Percentiles rank a stretch among this genome's conserved stretches.
Evolutionary conservation across 2,329 filamentous ascomycete species (phyloP).

Genomic region (Colletotrichum lentis): DNA sequence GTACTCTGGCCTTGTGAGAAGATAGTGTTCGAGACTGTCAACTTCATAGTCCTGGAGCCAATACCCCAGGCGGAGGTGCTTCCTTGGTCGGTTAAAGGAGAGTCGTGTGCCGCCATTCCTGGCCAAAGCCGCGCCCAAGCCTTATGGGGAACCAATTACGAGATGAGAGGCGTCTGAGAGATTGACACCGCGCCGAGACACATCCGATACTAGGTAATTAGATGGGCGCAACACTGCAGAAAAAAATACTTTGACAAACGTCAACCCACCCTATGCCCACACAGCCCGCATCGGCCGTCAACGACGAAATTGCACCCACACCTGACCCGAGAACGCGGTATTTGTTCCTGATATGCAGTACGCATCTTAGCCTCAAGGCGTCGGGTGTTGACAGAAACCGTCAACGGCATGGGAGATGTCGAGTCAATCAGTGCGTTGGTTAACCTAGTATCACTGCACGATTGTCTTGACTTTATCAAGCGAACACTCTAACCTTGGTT

Average conservation of each 20-base stretch:
- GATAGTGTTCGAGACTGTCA: not conserved
- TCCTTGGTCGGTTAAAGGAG: not conserved
- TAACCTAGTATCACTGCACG: not conserved
- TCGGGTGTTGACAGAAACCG: slow-evolving; percentile 23
- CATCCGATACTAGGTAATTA: not conserved
- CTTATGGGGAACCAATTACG: slow-evolving; percentile 30
- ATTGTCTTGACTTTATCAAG: not conserved
- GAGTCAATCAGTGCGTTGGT: not conserved
- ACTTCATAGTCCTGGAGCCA: not conserved
- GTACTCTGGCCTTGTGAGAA: not conserved
- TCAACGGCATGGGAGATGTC: slow-evolving; percentile 16
- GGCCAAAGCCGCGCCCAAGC: slow-evolving; percentile 11
- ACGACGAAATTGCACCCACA: slow-evolving; percentile 10
- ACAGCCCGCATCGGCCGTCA: not conserved
- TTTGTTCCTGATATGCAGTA: slow-evolving; percentile 26
- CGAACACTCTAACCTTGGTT: not conserved
- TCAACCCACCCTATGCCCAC: not conserved
- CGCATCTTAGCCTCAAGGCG: slow-evolving; percentile 32
- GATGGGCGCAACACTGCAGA: slow-evolving; percentile 3
- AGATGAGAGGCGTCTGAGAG: slow-evolving; percentile 24
- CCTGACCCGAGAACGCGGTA: slow-evolving; percentile 23
- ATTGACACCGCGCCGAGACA: slow-evolving; percentile 6
- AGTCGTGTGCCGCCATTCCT: slow-evolving; percentile 26
- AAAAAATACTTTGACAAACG: not conserved
- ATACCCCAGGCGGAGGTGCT: not conserved